phyloP scores from a whole-genome alignment of 257 asterid species.

The Fraxinus anomala region DNA sequence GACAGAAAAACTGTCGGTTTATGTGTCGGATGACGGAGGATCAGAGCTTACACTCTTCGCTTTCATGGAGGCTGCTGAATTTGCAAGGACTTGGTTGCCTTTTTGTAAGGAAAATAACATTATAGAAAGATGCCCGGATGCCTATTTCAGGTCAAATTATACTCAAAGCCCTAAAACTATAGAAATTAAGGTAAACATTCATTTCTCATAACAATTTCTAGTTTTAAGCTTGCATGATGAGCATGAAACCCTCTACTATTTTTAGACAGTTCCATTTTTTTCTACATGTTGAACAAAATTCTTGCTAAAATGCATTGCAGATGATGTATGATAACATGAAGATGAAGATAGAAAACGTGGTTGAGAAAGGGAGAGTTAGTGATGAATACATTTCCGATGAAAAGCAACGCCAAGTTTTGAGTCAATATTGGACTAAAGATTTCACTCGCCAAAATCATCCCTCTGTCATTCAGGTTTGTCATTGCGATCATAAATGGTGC shows the following conservation, averaged over 20 bases:
- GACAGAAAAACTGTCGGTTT: slow-evolving; percentile 62
- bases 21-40: slow-evolving; percentile 80
- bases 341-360: slow-evolving; percentile 47
- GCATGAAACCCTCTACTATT: not conserved
- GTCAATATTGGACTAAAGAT: slow-evolving; percentile 38
- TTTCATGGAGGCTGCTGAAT: slow-evolving; percentile 75
- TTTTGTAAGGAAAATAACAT: slow-evolving; percentile 59
- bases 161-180: slow-evolving; percentile 13
- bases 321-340: slow-evolving; percentile 61
- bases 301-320: slow-evolving; percentile 32
- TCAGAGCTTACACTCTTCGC: slow-evolving; percentile 70
- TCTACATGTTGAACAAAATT: not conserved
- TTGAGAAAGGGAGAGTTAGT: slow-evolving; percentile 42
- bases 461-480: slow-evolving; percentile 50
- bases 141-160: slow-evolving; percentile 45
- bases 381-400: slow-evolving; percentile 40
- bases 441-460: slow-evolving; percentile 59
- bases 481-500: too few species aligned
- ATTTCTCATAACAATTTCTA: not conserved
- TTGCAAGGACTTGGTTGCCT: slow-evolving; percentile 64
- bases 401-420: slow-evolving; percentile 32
- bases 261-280: not conserved
- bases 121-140: slow-evolving; percentile 60
- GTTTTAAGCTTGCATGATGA: too few species aligned
- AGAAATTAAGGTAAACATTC: slow-evolving; percentile 51